Conservation (phyloP, 2,329 filamentous ascomycete genomes). For the Colletotrichum truncatum region DNA sequence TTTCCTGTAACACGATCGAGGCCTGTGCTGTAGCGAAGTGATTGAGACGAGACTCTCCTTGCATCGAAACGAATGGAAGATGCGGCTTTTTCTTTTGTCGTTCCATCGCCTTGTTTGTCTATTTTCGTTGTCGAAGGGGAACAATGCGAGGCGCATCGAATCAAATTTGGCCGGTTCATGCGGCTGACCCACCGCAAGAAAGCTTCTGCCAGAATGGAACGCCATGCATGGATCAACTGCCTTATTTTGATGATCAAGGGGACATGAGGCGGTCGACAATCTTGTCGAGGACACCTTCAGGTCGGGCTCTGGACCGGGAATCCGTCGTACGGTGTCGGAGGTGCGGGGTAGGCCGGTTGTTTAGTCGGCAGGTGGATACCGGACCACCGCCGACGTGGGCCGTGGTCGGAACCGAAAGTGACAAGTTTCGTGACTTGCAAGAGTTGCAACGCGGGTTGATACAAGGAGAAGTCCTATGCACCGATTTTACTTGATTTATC, state of each 20-base stretch:
- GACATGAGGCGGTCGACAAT: neutral
- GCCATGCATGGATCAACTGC: constrained; percentile 5
- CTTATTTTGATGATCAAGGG: neutral
- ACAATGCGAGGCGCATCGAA: neutral
- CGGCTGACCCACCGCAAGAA: constrained; percentile 1
- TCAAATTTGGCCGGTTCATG: constrained; percentile 9
- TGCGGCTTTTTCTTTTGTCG: neutral
- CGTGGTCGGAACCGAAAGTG: neutral
- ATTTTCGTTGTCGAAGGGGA: neutral
- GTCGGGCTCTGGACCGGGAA: neutral
- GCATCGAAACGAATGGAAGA: constrained; percentile 1
- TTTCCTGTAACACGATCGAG: neutral
- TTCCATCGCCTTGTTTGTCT: neutral
- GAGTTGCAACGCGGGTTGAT: too few relatives aligned
- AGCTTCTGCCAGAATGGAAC: neutral
- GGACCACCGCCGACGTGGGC: neutral
- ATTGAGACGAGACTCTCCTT: neutral
- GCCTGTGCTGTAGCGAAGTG: neutral
- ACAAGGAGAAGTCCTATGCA: too few relatives aligned
- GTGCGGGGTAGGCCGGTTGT: too few relatives aligned
- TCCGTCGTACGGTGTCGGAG: neutral
- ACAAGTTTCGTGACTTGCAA: neutral
- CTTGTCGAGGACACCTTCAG: neutral
- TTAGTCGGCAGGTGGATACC: neutral
- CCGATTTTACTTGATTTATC: too few relatives aligned